phyloP scores from a whole-genome alignment of 805 yeast genomes.

The Cyberlindnera americana region DNA sequence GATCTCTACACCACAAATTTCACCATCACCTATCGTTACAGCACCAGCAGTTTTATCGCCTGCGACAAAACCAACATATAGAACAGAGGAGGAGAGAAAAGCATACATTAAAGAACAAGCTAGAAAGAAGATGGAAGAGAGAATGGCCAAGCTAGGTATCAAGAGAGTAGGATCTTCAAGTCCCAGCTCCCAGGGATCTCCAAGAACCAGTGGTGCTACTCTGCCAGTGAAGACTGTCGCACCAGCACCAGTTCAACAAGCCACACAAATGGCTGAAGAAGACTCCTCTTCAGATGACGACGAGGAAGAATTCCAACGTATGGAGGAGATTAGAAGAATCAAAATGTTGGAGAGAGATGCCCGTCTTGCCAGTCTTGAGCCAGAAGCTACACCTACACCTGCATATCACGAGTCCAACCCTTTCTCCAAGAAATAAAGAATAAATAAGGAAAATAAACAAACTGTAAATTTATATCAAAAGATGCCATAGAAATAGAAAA shows the following conservation, averaged over 20 bases:
- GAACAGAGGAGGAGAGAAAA: conserved; percentile 61
- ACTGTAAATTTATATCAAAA: no score
- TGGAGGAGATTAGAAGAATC: conserved; percentile 36
- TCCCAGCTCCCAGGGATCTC: conserved; percentile 7
- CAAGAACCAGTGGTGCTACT: background rate
- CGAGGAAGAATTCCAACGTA: conserved; percentile 45
- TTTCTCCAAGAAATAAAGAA: conserved; percentile 8
- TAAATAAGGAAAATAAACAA: no score
- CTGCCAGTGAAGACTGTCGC: background rate
- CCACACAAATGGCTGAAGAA: background rate
- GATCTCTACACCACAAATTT: conserved; percentile 8
- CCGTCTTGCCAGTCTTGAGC: conserved; percentile 44
- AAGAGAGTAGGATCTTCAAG: conserved; percentile 31
- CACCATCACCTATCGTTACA: conserved; percentile 5
- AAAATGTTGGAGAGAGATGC: conserved; percentile 58
- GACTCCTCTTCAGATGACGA: conserved; percentile 29
- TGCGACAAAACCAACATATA: background rate
- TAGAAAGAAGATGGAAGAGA: conserved; percentile 73
- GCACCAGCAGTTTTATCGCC: conserved; percentile 5
- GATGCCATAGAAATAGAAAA: no score
- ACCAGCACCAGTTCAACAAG: background rate
- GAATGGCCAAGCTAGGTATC: conserved; percentile 60
- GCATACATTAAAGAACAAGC: conserved; percentile 80
- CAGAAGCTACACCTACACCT: conserved; percentile 45
- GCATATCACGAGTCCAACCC: conserved; percentile 23